A percentile compares a stretch with the other conserved stretches of the same genome.
These are phyloP conservation scores for Mucor plumbeus DNA, from an alignment of 371 early-diverging fungal genomes.

Conservation along the genomic window DNA sequence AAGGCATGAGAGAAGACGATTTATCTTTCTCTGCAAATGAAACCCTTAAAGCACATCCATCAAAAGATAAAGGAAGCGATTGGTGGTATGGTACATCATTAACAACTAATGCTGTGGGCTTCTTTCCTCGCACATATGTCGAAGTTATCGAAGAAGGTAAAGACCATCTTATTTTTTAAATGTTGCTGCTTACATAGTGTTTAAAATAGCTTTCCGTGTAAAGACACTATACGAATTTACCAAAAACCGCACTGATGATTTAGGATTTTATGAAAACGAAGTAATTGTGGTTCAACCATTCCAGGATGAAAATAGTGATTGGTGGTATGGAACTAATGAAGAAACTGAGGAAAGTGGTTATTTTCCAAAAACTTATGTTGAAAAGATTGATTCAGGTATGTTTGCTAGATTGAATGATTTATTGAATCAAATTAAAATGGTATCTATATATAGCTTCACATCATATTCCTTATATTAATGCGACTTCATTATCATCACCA, in stretches of 20 bases:
- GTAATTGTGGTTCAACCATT: constrained; percentile 55
- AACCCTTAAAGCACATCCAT: constrained; percentile 57
- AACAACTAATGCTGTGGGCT: constrained; percentile 37
- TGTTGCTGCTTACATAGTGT: background rate
- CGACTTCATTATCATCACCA: background rate
- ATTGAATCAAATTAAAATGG: background rate
- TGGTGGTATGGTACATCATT: constrained; percentile 57
- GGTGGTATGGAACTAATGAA: constrained; percentile 54
- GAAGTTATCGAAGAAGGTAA: constrained; percentile 54
- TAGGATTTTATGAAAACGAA: constrained; percentile 50
- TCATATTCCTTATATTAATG: background rate
- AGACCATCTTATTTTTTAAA: background rate
- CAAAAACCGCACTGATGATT: constrained; percentile 51
- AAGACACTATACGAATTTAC: constrained; percentile 48
- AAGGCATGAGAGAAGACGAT: constrained; percentile 54
- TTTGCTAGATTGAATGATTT: no score
- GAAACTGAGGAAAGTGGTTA: constrained; percentile 44
- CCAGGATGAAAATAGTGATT: constrained; percentile 53
- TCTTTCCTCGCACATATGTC: constrained; percentile 55
- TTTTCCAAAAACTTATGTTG: constrained; percentile 50
- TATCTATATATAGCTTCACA: background rate
- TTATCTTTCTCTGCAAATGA: constrained; percentile 51
- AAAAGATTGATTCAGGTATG: constrained; percentile 39
- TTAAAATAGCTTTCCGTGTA: constrained; percentile 44
- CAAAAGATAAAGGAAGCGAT: constrained; percentile 52